Conservation (phyloP, 768 basidiomycete species). For the Mycena haematopus region DNA sequence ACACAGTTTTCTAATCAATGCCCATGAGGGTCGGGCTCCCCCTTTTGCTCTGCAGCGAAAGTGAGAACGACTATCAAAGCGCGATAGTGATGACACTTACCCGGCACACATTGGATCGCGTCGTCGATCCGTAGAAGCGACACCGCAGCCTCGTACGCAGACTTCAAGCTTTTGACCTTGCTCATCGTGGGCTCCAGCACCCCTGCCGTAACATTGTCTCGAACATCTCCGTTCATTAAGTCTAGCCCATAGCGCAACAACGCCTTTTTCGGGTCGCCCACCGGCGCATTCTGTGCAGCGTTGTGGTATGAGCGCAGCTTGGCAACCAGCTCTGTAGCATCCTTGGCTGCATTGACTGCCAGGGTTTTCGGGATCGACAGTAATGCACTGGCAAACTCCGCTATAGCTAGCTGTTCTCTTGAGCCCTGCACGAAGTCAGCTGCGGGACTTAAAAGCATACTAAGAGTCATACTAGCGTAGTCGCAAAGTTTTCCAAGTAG, state of each 20-base stretch:
- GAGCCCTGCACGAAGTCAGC: conserved; percentile 70
- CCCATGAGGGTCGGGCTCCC: conserved; percentile 76
- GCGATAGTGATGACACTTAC: conserved; percentile 52
- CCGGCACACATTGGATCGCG: conserved; percentile 90
- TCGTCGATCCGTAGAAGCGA: conserved; percentile 95
- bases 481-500: conserved; percentile 98
- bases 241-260: conserved; percentile 94
- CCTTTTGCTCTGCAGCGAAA: conserved; percentile 64
- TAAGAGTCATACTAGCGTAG: conserved; percentile 76
- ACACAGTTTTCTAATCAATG: conserved; percentile 50
- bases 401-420: conserved; percentile 96
- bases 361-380: conserved; percentile 96
- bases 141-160: conserved; percentile 95
- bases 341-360: conserved; percentile 97
- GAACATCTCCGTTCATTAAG: conserved; percentile 90
- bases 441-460: background rate
- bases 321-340: conserved; percentile 96
- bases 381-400: conserved; percentile 95
- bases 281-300: conserved; percentile 91
- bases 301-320: conserved; percentile 98
- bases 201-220: conserved; percentile 93
- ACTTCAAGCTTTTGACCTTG: conserved; percentile 97
- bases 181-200: conserved; percentile 96
- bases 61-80: conserved; percentile 29
- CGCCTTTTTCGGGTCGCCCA: conserved; percentile 89